Conservation (phyloP, 352 stramenopile genomes). For the Pythium periplocum region DNA sequence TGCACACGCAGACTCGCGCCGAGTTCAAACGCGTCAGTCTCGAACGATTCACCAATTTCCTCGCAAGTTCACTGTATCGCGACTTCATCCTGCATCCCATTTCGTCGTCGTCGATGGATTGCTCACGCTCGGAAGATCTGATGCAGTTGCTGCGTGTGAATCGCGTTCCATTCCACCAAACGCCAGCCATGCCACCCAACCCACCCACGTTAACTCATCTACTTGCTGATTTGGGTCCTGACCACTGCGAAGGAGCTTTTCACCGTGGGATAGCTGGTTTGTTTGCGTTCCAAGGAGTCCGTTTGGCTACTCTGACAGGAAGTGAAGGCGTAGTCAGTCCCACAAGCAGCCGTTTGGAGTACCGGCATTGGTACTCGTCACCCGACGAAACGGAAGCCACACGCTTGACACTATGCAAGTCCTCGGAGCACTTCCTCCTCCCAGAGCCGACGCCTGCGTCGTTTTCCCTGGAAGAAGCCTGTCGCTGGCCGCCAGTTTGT, state of each 20-base stretch:
- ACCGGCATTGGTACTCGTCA: background rate
- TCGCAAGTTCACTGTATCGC: constrained; percentile 35
- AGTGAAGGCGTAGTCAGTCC: background rate
- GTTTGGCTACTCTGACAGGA: constrained; percentile 4
- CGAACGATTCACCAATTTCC: constrained; percentile 44
- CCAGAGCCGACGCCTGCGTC: constrained; percentile 21
- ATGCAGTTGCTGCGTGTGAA: constrained; percentile 35
- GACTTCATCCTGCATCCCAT: constrained; percentile 33
- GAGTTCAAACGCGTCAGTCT: constrained; percentile 47
- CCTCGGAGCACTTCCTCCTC: constrained; percentile 38
- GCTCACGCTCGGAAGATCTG: constrained; percentile 24
- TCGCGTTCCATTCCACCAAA: constrained; percentile 55
- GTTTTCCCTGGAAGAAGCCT: constrained; percentile 5
- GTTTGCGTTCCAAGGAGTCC: constrained; percentile 8
- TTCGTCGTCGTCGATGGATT: constrained; percentile 8
- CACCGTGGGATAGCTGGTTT: constrained; percentile 15
- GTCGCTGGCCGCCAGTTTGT: constrained; percentile 17
- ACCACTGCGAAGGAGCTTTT: constrained; percentile 2
- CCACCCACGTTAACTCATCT: constrained; percentile 10
- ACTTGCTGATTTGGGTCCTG: background rate
- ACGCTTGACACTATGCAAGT: constrained; percentile 11
- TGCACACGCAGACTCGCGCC: constrained; percentile 25
- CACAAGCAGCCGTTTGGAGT: background rate
- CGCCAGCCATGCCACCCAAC: constrained; percentile 19
- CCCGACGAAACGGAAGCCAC: background rate